phyloP scores from a whole-genome alignment of 2,329 filamentous ascomycete genomes.

The Beauveria scarabaeidicola region DNA sequence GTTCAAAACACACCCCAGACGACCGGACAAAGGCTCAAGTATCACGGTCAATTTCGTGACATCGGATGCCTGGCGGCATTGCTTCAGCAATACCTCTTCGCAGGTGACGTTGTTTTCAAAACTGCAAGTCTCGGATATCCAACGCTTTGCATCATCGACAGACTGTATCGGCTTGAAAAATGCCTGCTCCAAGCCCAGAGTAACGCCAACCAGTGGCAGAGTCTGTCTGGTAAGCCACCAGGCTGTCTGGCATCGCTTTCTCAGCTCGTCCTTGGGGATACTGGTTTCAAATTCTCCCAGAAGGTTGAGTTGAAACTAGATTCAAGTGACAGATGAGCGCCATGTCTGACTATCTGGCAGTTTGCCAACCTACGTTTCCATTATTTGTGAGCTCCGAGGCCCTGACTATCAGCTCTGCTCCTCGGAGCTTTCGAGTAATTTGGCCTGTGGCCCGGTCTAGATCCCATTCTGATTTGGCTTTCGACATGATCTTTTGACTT shows the following conservation, averaged over 20 bases:
- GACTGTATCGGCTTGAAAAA: background rate
- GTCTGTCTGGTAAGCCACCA: constrained; percentile 1
- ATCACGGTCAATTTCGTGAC: background rate
- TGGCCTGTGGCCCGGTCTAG: background rate
- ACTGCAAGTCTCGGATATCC: background rate
- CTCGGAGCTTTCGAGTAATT: background rate
- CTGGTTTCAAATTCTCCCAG: background rate
- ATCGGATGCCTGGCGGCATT: background rate
- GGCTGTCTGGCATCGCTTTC: background rate
- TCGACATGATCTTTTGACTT: background rate
- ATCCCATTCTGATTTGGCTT: background rate
- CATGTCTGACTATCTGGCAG: background rate
- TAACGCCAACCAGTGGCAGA: background rate
- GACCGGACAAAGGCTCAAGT: background rate
- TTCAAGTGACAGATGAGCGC: background rate
- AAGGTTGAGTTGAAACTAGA: background rate
- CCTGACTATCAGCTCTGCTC: constrained; percentile 1
- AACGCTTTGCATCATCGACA: background rate
- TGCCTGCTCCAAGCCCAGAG: background rate
- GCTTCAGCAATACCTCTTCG: background rate
- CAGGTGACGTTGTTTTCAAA: background rate
- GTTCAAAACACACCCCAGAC: background rate
- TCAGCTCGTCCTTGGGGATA: background rate
- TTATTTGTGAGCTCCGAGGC: background rate
- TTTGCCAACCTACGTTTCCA: background rate